A percentile compares a stretch with the other conserved stretches of the same genome.
These are phyloP conservation scores for Suillus variegatus DNA, from an alignment of 768 basidiomycete species.

Conservation along the genomic window DNA sequence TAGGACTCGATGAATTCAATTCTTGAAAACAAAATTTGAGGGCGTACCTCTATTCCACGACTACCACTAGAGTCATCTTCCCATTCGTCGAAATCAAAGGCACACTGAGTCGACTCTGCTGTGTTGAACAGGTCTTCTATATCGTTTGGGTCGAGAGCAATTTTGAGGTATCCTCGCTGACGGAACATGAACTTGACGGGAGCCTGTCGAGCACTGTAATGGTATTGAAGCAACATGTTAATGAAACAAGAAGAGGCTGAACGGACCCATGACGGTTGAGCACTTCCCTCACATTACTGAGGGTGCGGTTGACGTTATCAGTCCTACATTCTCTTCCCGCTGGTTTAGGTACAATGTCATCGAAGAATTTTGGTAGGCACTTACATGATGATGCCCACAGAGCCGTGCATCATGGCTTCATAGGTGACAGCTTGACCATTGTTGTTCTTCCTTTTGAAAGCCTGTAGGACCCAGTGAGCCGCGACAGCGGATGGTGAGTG, in stretches of 20 bases:
- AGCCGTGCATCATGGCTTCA: constrained; percentile 59
- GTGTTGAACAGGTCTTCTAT: constrained; percentile 39
- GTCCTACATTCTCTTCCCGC: constrained; percentile 55
- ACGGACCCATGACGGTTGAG: constrained; percentile 50
- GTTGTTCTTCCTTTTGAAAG: constrained; percentile 53
- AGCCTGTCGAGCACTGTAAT: constrained; percentile 55
- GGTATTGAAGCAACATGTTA: background rate
- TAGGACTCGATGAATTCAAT: constrained; percentile 18
- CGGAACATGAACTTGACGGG: constrained; percentile 69
- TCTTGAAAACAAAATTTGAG: constrained; percentile 6
- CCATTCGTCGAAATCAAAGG: constrained; percentile 48
- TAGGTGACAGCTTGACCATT: constrained; percentile 53
- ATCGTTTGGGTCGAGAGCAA: constrained; percentile 38
- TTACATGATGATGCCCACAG: constrained; percentile 67
- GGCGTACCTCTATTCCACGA: constrained; percentile 36
- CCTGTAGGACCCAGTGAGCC: constrained; percentile 9
- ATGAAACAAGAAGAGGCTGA: background rate
- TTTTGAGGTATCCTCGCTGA: constrained; percentile 52
- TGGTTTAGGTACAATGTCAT: constrained; percentile 8
- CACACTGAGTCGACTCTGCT: constrained; percentile 22
- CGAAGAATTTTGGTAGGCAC: constrained; percentile 21
- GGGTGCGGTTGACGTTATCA: constrained; percentile 66
- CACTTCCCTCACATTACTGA: constrained; percentile 55
- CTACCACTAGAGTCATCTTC: constrained; percentile 32
- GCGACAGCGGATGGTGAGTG: background rate